Conservation (phyloP, 495 filamentous ascomycete species). For the Penicillium maclennaniae region DNA sequence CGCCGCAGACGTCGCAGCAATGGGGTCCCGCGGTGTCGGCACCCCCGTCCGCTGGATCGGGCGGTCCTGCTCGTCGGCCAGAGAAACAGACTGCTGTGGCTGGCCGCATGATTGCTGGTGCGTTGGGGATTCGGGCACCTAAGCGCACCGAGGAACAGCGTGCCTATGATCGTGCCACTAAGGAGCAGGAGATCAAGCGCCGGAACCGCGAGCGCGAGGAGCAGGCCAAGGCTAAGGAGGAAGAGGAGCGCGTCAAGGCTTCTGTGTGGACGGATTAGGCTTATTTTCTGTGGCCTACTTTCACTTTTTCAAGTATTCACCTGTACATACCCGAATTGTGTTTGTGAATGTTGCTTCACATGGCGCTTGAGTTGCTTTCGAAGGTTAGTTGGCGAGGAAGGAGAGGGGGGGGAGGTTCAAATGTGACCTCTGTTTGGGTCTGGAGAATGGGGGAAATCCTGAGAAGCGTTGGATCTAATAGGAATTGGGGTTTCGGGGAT, state of each 20-base stretch:
- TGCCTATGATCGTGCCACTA: conserved; percentile 78
- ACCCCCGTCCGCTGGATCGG: conserved; percentile 21
- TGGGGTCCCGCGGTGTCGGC: conserved; percentile 13
- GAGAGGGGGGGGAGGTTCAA: too few species aligned
- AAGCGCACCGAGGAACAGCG: conserved; percentile 82
- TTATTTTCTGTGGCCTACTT: not conserved
- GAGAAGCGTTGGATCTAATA: not conserved
- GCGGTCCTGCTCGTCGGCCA: conserved; percentile 48
- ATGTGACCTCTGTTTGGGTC: too few species aligned
- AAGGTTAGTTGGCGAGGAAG: too few species aligned
- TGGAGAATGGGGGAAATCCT: not conserved
- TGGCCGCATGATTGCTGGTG: conserved; percentile 83
- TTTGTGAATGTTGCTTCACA: not conserved
- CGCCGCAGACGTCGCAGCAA: conserved; percentile 40
- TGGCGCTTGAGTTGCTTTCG: not conserved
- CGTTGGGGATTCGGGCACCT: conserved; percentile 75
- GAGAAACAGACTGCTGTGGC: conserved; percentile 94
- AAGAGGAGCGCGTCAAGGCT: conserved; percentile 65
- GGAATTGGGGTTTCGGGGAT: not conserved
- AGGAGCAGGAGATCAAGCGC: conserved; percentile 79
- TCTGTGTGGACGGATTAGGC: conserved; percentile 79
- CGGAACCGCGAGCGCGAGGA: conserved; percentile 69
- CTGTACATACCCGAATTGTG: conserved; percentile 10
- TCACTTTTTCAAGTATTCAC: conserved; percentile 8
- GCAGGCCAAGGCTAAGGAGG: conserved; percentile 58